Conservation (phyloP, 768 basidiomycete genomes). For the Termitomyces titanicus region DNA sequence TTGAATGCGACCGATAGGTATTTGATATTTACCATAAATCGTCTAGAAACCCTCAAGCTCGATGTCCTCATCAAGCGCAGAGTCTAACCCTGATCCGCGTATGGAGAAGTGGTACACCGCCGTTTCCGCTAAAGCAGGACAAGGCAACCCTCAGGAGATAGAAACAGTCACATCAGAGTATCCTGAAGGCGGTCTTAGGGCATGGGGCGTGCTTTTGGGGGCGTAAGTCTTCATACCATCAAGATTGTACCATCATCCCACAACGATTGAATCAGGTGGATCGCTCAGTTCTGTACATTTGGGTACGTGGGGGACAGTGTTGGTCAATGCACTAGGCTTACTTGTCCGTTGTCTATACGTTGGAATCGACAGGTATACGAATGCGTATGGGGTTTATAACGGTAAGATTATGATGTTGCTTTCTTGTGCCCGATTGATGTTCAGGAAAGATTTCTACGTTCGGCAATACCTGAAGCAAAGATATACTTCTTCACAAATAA, state of each 20-base stretch:
- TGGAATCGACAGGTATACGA: conserved; percentile 15
- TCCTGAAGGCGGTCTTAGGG: conserved; percentile 21
- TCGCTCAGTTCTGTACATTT: conserved; percentile 23
- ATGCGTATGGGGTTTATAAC: conserved; percentile 22
- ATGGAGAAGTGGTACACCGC: not conserved
- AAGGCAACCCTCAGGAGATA: not conserved
- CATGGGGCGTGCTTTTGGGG: conserved; percentile 22
- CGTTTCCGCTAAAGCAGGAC: not conserved
- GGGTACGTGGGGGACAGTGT: conserved; percentile 11
- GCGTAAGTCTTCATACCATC: conserved; percentile 14
- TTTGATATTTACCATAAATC: not conserved
- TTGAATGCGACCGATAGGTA: not conserved
- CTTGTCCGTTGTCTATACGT: not conserved
- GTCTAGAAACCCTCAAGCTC: not conserved
- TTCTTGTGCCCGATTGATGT: not conserved
- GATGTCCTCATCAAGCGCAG: not conserved
- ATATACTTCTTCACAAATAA: conserved; percentile 23
- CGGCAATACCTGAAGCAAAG: conserved; percentile 16
- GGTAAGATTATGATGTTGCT: conserved; percentile 5
- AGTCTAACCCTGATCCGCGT: not conserved
- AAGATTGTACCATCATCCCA: not conserved
- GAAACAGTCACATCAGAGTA: conserved; percentile 2
- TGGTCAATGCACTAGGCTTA: not conserved
- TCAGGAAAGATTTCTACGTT: conserved; percentile 22
- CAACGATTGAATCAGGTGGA: conserved; percentile 10